Conservation (phyloP, 768 basidiomycete species). For the Pleurotus cornucopiae region DNA sequence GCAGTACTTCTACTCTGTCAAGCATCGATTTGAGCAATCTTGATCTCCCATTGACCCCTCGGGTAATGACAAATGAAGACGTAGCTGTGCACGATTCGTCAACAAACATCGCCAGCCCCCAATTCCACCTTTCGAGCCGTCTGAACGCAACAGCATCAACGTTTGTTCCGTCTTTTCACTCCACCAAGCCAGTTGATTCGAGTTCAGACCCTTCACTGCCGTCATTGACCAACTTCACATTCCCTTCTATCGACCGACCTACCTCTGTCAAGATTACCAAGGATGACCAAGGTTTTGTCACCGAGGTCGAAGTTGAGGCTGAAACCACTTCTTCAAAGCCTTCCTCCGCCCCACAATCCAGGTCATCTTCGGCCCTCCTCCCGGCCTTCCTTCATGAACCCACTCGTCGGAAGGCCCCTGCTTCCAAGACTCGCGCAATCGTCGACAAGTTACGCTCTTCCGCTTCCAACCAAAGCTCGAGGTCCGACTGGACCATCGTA, state of each 20-base stretch:
- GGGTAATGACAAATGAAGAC: slow-evolving; percentile 32
- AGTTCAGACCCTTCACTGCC: slow-evolving; percentile 15
- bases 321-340: slow-evolving; percentile 18
- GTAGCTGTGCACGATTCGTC: slow-evolving; percentile 30
- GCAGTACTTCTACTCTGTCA: slow-evolving; percentile 32
- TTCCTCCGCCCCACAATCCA: slow-evolving; percentile 22
- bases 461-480: slow-evolving; percentile 13
- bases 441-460: slow-evolving; percentile 50
- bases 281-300: slow-evolving; percentile 51
- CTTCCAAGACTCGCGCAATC: slow-evolving; percentile 56
- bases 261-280: slow-evolving; percentile 41
- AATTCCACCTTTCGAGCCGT: slow-evolving; percentile 17
- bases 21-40: slow-evolving; percentile 40
- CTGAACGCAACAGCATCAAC: slow-evolving; percentile 42
- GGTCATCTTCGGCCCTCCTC: slow-evolving; percentile 31
- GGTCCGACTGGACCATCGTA: neutral
- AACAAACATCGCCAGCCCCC: slow-evolving; percentile 15
- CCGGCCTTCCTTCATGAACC: slow-evolving; percentile 46
- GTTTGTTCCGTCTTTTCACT: slow-evolving; percentile 35
- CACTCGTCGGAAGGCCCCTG: slow-evolving; percentile 32
- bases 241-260: slow-evolving; percentile 43
- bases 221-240: slow-evolving; percentile 35
- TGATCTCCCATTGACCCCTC: slow-evolving; percentile 38
- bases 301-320: slow-evolving; percentile 28
- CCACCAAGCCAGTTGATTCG: slow-evolving; percentile 20